phyloP scores from a whole-genome alignment of 2,329 filamentous ascomycete species.

The Diaporthe vexans region DNA sequence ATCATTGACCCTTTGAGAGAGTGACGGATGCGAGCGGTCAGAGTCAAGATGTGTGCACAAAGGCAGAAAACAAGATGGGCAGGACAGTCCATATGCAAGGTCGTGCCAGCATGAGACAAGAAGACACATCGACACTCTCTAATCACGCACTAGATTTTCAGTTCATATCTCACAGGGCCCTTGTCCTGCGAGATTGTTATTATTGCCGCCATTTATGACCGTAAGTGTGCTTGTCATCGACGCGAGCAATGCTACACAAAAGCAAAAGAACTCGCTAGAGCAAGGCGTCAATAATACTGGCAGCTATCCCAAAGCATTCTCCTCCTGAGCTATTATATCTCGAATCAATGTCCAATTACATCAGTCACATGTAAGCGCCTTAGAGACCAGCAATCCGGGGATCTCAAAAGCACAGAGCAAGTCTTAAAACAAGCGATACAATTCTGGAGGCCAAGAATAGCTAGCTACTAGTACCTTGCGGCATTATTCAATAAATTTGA shows the following conservation, averaged over 20 bases:
- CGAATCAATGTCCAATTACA: too few species aligned
- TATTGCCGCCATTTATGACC: too few species aligned
- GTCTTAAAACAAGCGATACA: too few species aligned
- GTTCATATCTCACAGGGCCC: not conserved
- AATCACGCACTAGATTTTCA: not conserved
- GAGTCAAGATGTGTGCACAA: not conserved
- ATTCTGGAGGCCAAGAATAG: too few species aligned
- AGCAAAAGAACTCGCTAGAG: not conserved
- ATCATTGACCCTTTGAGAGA: not conserved
- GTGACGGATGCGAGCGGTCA: not conserved
- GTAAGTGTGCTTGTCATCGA: not conserved
- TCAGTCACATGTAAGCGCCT: too few species aligned
- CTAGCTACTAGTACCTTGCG: too few species aligned
- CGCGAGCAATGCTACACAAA: not conserved
- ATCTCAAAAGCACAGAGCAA: too few species aligned
- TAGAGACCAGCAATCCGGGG: too few species aligned
- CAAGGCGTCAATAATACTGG: too few species aligned
- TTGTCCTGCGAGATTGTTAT: not conserved
- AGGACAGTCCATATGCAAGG: not conserved
- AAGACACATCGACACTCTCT: not conserved
- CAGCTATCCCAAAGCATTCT: too few species aligned
- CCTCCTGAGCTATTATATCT: too few species aligned
- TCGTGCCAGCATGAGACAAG: not conserved
- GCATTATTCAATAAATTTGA: too few species aligned
- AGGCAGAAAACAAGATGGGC: not conserved